A percentile compares a stretch with the other conserved stretches of the same genome.
Evolutionary conservation across 164 flowering plant genomes (phyloP).

Genomic region (Cinnamomum micranthum): DNA sequence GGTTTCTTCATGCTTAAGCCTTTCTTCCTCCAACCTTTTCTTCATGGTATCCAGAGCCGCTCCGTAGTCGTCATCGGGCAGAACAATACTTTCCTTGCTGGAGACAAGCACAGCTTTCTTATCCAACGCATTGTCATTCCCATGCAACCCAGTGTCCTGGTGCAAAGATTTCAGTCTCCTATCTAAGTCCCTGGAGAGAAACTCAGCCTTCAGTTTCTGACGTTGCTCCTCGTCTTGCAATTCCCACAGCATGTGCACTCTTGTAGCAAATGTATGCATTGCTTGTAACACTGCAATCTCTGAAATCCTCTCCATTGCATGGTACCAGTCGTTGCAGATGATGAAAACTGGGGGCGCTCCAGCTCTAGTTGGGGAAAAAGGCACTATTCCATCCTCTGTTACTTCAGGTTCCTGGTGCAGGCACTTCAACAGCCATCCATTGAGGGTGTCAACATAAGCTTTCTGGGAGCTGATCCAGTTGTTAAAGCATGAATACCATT

Average conservation of each 20-base stretch:
- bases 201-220: constrained; percentile 71
- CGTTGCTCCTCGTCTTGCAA: constrained; percentile 80
- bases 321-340: constrained; percentile 84
- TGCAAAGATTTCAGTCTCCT: constrained; percentile 41
- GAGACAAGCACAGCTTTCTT: constrained; percentile 41
- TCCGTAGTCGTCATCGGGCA: constrained; percentile 64
- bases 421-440: constrained; percentile 78
- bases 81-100: constrained; percentile 51
- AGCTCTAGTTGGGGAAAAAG: constrained; percentile 79
- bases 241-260: constrained; percentile 70
- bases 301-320: constrained; percentile 65
- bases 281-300: constrained; percentile 47
- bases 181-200: constrained; percentile 63
- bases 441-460: constrained; percentile 57
- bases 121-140: constrained; percentile 32
- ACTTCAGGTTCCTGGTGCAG: constrained; percentile 62
- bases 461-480: constrained; percentile 71
- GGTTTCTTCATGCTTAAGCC: constrained; percentile 63
- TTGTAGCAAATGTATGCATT: constrained; percentile 63
- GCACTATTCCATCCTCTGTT: constrained; percentile 74
- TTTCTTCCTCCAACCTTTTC: constrained; percentile 68
- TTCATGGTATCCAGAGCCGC: constrained; percentile 74
- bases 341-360: constrained; percentile 90
- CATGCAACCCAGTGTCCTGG: constrained; percentile 30
- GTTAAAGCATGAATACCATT: constrained; percentile 64